Evolutionary conservation across 202 grass and related monocot species (phyloP), one percentile per base, ranked within the genome.

Genomic region (Schoenoplectus triqueter): DNA sequence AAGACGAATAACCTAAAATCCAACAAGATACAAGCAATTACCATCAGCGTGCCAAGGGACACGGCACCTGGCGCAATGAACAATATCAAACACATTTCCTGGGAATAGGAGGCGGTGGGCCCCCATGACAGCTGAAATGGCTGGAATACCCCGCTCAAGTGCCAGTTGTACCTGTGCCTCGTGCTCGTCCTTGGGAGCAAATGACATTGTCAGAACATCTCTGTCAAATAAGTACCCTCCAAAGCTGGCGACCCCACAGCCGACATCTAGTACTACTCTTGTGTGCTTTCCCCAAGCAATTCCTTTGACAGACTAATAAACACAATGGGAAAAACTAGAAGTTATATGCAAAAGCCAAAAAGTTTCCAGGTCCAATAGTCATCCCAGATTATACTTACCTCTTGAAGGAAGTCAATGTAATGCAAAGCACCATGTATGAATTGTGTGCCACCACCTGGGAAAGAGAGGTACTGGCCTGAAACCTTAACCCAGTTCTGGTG

Each of bases 401-500:
- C 84, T 84, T 95, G 96, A 1, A 95, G 91, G 88, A 95, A 98
- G 64, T 98, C 93, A 82, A 98, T 95, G 87, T 98, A 95, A 82
- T 98, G 96, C 13, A 95, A 85, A 10, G 96, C 96, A 74, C 91
- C 95, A 17, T 94, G 93, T 86, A 98, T 95, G 95, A 98, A 98
- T 57, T 94, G 93, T 19, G 95, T 95, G 83, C 95, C 95, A 59
- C 95, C 95, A 64, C 93, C 95, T 11, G 95, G 95, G 87, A 95
- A 98, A 6, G 88, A 85, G 10, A 95, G 93, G 84, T 93, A 84
- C 65, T 93, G 90, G 39, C 92, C 95, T 73, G 92, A 89, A 66
- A 95, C 93, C 87, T 98, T 98, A 49, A 98, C 95, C 95, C 95
- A 95, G 75, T 98, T 98, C 81, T 98, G 95, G 73, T 98, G 95